Evolutionary conservation across 2,329 filamentous ascomycete species (phyloP), one percentile per base, ranked within the genome.

Genomic region (Dactylella cylindrospora): DNA sequence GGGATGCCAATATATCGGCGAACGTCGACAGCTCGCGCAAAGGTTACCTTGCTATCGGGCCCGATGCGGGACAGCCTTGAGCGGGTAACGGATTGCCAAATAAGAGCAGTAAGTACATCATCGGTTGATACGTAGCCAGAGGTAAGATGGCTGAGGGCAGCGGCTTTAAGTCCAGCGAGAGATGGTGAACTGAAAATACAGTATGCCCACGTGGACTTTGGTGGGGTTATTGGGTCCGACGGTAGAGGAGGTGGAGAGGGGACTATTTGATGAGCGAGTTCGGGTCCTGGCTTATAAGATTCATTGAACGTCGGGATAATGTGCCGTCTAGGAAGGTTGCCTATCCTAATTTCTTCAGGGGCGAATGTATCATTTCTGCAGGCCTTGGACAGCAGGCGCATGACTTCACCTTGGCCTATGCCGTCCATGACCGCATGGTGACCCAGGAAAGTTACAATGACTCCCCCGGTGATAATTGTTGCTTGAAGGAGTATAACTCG

Each of bases 341-440:
- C 79, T 1, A 66, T 40, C 0, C 52, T 23, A 0, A 77, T 32
- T 44, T 82, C 79, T 5, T 77, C 71, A 0, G 60, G 32, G 0
- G 76, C 77, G 66, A 79, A 80, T 0, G 59, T n/a, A 23, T 78
- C 75, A 1, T 70, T 67, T 0, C 67, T 69, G 49, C 78, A 80
- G 0, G 77, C 78, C 51, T 79, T 79, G 0, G 75, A 73, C 4
- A 82, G 70, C 1, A 79, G 73, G 2, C 69, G 55, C 12, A 80
- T 77, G 12, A 79, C 62, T 17, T 75, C 72, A 2, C 71, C 76
- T 64, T 78, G 74, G 1, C 78, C 79, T 0, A 72, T 73, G 70
- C 78, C 76, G 50, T 82, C 80, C 73, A 80, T 77, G 0, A 71
- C 68, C 4, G 73, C 72, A 64, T 82, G 80, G 19, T 79, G 74